phyloP scores from a whole-genome alignment of 805 yeast genomes.

The Starmerella vaccinii region DNA sequence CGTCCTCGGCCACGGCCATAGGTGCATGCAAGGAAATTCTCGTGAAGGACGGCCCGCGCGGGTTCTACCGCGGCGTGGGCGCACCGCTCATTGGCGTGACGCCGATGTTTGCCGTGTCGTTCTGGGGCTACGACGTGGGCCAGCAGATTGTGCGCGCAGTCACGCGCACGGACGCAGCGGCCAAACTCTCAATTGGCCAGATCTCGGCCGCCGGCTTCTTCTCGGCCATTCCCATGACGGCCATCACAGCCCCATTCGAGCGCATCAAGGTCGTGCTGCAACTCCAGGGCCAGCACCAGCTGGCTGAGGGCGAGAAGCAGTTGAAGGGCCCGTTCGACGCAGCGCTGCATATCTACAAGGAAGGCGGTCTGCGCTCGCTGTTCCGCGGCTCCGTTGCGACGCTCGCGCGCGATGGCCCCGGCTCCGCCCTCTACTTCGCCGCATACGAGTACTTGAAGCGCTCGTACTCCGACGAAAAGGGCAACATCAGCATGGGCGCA shows the following conservation, averaged over 20 bases:
- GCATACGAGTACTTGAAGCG: slow-evolving; percentile 78
- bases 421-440: slow-evolving; percentile 90
- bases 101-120: slow-evolving; percentile 95
- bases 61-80: slow-evolving; percentile 85
- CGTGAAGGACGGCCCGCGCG: slow-evolving; percentile 61
- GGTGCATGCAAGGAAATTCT: slow-evolving; percentile 51
- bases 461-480: slow-evolving; percentile 35
- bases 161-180: slow-evolving; percentile 32
- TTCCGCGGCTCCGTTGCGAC: slow-evolving; percentile 91
- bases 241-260: slow-evolving; percentile 96
- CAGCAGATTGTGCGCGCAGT: slow-evolving; percentile 53
- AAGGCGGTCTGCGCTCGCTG: slow-evolving; percentile 75
- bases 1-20: slow-evolving; percentile 40
- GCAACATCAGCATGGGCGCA: slow-evolving; percentile 52
- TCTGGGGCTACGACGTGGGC: slow-evolving; percentile 97
- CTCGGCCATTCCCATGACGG: slow-evolving; percentile 88
- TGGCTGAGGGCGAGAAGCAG: slow-evolving; percentile 30
- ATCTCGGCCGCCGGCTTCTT: slow-evolving; percentile 88
- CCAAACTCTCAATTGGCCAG: slow-evolving; percentile 50
- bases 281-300: slow-evolving; percentile 45
- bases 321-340: slow-evolving; percentile 41
- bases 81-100: slow-evolving; percentile 96
- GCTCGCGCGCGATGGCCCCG: slow-evolving; percentile 94
- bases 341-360: slow-evolving; percentile 54
- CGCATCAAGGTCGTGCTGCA: slow-evolving; percentile 91